Percentiles rank a stretch among this genome's conserved stretches.
phyloP scores from a whole-genome alignment of 2,329 filamentous ascomycete species.

The Talaromyces sp. region DNA sequence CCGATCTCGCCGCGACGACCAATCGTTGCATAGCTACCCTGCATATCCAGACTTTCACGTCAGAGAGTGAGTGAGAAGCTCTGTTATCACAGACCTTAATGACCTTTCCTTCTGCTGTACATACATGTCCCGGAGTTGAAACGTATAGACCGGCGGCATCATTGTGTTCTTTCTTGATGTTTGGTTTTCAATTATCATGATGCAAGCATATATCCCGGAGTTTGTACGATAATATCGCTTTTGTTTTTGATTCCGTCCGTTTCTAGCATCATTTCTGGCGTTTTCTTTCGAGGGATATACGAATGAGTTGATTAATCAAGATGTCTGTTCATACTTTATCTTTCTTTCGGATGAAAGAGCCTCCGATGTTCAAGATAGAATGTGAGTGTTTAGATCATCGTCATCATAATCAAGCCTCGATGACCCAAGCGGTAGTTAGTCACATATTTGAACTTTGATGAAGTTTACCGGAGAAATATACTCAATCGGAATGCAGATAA shows the following conservation, averaged over 20 bases:
- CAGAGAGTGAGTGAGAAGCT: neutral
- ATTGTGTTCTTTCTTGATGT: neutral
- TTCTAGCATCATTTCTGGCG: neutral
- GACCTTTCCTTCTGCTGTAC: slow-evolving; percentile 2
- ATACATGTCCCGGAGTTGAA: slow-evolving; percentile 13
- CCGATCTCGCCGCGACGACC: slow-evolving; percentile 36
- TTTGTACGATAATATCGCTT: slow-evolving; percentile 7
- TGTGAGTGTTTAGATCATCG: no score
- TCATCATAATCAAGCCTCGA: no score
- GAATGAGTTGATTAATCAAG: neutral
- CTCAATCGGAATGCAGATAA: neutral
- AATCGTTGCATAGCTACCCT: slow-evolving; percentile 31
- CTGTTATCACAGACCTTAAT: slow-evolving; percentile 15
- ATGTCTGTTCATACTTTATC: neutral
- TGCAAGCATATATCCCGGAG: neutral
- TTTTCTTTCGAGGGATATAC: neutral
- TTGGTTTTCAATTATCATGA: slow-evolving; percentile 1
- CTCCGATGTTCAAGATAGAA: no score
- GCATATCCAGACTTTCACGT: neutral
- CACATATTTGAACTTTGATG: no score
- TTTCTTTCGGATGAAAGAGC: no score
- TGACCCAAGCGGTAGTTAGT: no score
- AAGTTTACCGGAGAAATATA: slow-evolving; percentile 15
- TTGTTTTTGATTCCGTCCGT: neutral
- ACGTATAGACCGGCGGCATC: slow-evolving; percentile 12